These are phyloP conservation scores for Phaeotremella fagi DNA, from an alignment of 768 basidiomycete genomes.

Conservation along the genomic window DNA sequence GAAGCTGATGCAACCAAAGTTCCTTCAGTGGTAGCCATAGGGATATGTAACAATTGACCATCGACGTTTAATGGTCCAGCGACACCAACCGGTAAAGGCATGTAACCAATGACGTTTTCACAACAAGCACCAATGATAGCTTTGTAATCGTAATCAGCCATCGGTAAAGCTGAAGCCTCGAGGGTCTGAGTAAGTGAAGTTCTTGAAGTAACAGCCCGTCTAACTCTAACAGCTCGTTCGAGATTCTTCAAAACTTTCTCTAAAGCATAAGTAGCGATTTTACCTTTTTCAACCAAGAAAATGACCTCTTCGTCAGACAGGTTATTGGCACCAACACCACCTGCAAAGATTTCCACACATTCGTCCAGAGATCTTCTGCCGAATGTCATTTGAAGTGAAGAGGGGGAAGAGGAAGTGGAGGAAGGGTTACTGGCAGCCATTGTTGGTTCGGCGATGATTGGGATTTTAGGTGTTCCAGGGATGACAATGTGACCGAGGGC, in stretches of 20 bases:
- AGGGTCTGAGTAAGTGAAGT: constrained; percentile 76
- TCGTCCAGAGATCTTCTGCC: constrained; percentile 62
- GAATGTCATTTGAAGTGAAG: constrained; percentile 15
- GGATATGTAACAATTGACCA: constrained; percentile 75
- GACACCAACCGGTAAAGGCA: constrained; percentile 91
- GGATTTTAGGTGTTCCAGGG: constrained; percentile 30
- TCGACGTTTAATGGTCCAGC: constrained; percentile 93
- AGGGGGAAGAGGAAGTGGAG: constrained; percentile 8
- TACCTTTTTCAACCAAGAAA: constrained; percentile 77
- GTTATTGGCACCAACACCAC: constrained; percentile 49
- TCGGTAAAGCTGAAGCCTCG: constrained; percentile 76
- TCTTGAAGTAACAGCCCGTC: constrained; percentile 86
- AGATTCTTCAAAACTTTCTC: constrained; percentile 90
- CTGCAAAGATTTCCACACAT: constrained; percentile 68
- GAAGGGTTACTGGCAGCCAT: constrained; percentile 6
- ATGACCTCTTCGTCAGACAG: constrained; percentile 91
- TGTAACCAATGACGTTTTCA: constrained; percentile 97
- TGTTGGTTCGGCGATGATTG: constrained; percentile 23
- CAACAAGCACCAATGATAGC: constrained; percentile 94
- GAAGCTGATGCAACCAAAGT: constrained; percentile 96
- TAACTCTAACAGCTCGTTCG: constrained; percentile 78
- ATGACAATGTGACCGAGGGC: constrained; percentile 30
- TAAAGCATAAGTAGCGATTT: constrained; percentile 88
- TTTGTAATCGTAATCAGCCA: constrained; percentile 83
- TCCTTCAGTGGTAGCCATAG: constrained; percentile 99